Evolutionary conservation across 192 early-diverging fungal genomes (phyloP), one percentile per base, ranked within the genome.

Genomic region (Coemansia sp.): DNA sequence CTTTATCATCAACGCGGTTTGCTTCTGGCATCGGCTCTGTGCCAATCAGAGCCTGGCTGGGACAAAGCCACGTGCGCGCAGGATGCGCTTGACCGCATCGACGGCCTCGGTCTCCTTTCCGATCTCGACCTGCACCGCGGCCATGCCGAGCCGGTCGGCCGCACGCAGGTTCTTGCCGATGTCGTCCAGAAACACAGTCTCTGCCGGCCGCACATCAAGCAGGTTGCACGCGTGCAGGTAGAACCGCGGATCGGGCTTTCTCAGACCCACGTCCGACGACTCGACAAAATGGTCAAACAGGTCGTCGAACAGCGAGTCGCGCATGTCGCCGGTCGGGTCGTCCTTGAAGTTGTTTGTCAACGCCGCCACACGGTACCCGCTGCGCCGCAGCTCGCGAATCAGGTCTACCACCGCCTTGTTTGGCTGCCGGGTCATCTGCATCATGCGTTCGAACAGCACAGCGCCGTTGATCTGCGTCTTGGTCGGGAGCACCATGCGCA

Each of bases 131-230:
- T 86, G 84, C 18, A 95, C 87, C 2, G 89, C 88, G 1, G 68
- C 76, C 85, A 92, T 89, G 30, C 92, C 92, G 5, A 94, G 76
- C 1, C 79, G 68, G 36, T 86, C 76, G 0, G 94, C 92, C 2
- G 89, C 80, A 36, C 87, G 85, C 58, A 94, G 66, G 52, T 94
- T 94, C 76, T 63, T 76, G 18, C 86, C 88, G 71, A 96, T 94
- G 66, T 96, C 94, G 79, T 96, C 94, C 52, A 96, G 64, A 66
- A 96, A 94, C 36, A 94, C 84, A 5, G 72, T 85, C 56, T 94
- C 85, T 0, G 70, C 32, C 8, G 94, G 92, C 16, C 76, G 29
- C 22, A 96, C 85, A 10, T 85, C 86, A 14, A 92, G 71, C 18
- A 77, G 59, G n/a, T 91, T 80, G 79, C 92, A 94, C 5, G 90